Conservation (phyloP, 169 alveolate genomes). For the Pseudocohnilembus persalinus region DNA sequence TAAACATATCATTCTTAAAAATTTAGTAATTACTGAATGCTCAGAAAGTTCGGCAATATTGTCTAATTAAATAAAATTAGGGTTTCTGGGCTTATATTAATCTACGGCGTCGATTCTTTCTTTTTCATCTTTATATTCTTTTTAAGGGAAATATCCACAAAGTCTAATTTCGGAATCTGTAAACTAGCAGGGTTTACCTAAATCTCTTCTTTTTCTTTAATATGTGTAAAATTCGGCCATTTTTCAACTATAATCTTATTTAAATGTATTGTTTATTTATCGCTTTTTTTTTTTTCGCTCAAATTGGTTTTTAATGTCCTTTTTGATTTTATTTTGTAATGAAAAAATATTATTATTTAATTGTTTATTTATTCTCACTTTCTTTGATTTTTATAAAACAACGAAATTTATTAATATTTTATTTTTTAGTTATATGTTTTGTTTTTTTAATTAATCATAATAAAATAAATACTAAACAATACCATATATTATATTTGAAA, state of each 20-base stretch:
- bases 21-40: slow-evolving; percentile 63
- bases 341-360: too few species aligned
- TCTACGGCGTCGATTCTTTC: not conserved
- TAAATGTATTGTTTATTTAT: too few species aligned
- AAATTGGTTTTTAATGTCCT: not conserved
- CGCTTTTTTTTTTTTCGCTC: not conserved
- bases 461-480: too few species aligned
- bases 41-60: slow-evolving; percentile 84
- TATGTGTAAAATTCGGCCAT: slow-evolving; percentile 73
- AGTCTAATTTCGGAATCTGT: slow-evolving; percentile 72
- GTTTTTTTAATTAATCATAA: too few species aligned
- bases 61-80: slow-evolving; percentile 77
- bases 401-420: too few species aligned
- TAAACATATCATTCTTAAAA: too few species aligned
- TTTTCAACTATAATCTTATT: not conserved
- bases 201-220: slow-evolving; percentile 70
- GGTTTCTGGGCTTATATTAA: slow-evolving; percentile 64
- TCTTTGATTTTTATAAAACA: too few species aligned
- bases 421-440: too few species aligned
- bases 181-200: slow-evolving; percentile 69
- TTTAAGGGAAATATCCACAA: slow-evolving; percentile 49
- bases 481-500: too few species aligned
- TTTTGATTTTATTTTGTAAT: too few species aligned
- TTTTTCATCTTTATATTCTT: slow-evolving; percentile 5
- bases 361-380: too few species aligned